phyloP scores from a whole-genome alignment of 345 rosid genomes.

The Excoecaria cochinchinensis region DNA sequence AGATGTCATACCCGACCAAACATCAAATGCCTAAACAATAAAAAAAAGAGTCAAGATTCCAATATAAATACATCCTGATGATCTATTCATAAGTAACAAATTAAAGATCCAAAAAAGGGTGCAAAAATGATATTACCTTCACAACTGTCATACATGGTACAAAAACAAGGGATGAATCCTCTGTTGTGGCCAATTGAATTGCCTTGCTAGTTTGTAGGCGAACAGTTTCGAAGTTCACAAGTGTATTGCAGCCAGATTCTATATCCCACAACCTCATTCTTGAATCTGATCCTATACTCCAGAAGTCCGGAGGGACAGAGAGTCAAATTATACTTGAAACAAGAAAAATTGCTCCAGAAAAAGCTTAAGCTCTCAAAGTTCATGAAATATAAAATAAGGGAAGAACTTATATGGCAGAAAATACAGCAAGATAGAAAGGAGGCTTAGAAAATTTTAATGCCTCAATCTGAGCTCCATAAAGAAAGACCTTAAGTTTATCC shows the following conservation, averaged over 20 bases:
- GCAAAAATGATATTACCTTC: slow-evolving; percentile 44
- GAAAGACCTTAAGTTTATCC: neutral
- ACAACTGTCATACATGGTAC: slow-evolving; percentile 85
- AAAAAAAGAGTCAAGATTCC: slow-evolving; percentile 13
- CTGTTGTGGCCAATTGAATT: slow-evolving; percentile 62
- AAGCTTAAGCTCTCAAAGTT: neutral
- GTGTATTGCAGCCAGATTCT: slow-evolving; percentile 89
- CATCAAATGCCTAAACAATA: slow-evolving; percentile 62
- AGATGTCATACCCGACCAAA: slow-evolving; percentile 72
- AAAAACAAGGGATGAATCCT: slow-evolving; percentile 68
- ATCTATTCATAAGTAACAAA: slow-evolving; percentile 9
- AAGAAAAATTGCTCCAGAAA: neutral
- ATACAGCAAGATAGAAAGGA: neutral
- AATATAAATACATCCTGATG: neutral
- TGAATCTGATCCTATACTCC: slow-evolving; percentile 80
- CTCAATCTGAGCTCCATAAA: neutral
- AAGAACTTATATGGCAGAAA: neutral
- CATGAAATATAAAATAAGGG: neutral
- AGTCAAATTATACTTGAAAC: neutral
- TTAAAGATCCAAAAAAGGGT: neutral
- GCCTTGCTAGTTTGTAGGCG: slow-evolving; percentile 76
- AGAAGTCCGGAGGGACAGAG: slow-evolving; percentile 16
- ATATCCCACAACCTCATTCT: slow-evolving; percentile 91
- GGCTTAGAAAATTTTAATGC: neutral
- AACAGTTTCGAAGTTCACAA: slow-evolving; percentile 82